Evolutionary conservation across 768 basidiomycete genomes (phyloP).

Genomic region (Suillus discolor): DNA sequence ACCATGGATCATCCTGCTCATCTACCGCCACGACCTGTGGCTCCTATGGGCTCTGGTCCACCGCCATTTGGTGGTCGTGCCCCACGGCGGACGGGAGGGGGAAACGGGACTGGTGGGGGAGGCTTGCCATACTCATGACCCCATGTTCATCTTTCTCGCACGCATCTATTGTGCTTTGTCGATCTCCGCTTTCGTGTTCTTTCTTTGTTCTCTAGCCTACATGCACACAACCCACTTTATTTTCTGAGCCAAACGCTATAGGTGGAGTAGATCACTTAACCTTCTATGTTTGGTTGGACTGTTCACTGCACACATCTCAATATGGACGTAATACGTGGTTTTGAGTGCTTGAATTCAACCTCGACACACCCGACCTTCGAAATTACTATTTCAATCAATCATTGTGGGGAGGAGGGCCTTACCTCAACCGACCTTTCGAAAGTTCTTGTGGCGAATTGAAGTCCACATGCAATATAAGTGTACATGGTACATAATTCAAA

Average conservation of each 20-base stretch:
- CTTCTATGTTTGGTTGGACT: background rate
- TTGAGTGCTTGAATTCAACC: background rate
- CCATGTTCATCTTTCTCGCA: background rate
- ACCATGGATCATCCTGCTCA: conserved; percentile 11
- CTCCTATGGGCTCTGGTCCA: conserved; percentile 18
- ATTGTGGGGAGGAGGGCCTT: background rate
- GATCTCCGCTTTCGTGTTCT: conserved; percentile 1
- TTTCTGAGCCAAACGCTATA: background rate
- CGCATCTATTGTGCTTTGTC: conserved; percentile 8
- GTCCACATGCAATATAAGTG: background rate
- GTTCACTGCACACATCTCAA: background rate
- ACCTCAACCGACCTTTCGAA: background rate
- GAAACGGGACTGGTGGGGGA: conserved; percentile 17
- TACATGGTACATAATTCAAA: background rate
- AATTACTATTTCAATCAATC: background rate
- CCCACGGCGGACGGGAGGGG: conserved; percentile 20
- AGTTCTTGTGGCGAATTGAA: background rate
- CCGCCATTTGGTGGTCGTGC: conserved; percentile 13
- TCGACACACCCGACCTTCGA: background rate
- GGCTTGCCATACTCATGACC: conserved; percentile 34
- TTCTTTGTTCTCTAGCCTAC: background rate
- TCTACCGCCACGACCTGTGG: conserved; percentile 25
- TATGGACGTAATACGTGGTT: background rate
- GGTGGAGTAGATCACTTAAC: background rate
- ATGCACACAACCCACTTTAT: background rate